Evolutionary conservation across 2,329 filamentous ascomycete species (phyloP), one percentile per base, ranked within the genome.

Genomic region (Chaetomiaceae sp.): DNA sequence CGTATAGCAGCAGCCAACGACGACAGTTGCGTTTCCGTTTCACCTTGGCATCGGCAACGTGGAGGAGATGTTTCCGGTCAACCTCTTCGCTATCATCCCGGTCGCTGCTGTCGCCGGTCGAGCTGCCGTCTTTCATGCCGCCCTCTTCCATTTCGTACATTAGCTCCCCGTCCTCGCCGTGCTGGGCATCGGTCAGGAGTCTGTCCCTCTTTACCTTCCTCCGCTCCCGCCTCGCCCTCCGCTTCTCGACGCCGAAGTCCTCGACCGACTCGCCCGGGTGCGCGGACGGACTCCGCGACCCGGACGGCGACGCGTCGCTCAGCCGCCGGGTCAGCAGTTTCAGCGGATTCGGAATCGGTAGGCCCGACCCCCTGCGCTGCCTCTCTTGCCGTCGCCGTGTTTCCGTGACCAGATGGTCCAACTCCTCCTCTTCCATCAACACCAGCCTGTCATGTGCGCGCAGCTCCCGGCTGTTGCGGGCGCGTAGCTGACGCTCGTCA

Each of bases 71-170:
- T 24, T 68, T 69, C 60, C 81, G 63, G 65, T 81, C 69, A 62
- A 79, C 58, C 63, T 82, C 68, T 58, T 77, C 70, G 69, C 82
- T 73, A 63, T 77, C 68, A 53, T 82, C 70, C 53, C 79, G 69
- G 58, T 83, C 69, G 70, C 75, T 81, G 64, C 76, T 82, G 0
- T 77, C 74, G 29, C 78, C 79, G 0, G 79, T 81, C 6, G 71
- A 72, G 61, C 77, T 86, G 44, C 83, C 82, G 38, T 84, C 81
- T 50, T 75, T 80, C 59, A 85, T 76, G 2, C 74, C 78, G 1
- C 88, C 88, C 61, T 89, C 84, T 65, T 96, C 90, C 84, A 91
- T 88, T 67, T 93, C 86, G 63, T 88, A 90, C 83, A 95, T 87
- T 59, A 94, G 70, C 63, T 83, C 79, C 30, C 84, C 83, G 55